Conservation (phyloP, 306 rosid genomes). For the Cicer pinnatifidum region DNA sequence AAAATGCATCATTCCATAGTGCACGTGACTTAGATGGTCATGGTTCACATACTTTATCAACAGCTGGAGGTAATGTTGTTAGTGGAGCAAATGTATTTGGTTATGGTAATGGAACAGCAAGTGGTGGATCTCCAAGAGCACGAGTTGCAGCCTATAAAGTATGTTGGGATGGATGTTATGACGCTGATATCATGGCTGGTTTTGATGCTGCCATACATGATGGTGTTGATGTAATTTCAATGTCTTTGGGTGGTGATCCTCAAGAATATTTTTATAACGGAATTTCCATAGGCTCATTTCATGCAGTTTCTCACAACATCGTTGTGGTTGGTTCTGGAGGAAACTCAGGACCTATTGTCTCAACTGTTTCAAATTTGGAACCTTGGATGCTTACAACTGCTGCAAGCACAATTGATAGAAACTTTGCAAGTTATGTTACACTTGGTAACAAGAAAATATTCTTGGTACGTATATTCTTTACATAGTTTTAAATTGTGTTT, state of each 20-base stretch:
- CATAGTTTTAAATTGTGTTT: too few species aligned
- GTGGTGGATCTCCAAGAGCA: conserved; percentile 90
- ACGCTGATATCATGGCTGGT: conserved; percentile 72
- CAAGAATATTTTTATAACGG: background rate
- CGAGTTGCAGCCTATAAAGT: conserved; percentile 80
- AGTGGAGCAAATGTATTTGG: conserved; percentile 53
- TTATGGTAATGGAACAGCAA: conserved; percentile 72
- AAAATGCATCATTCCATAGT: conserved; percentile 4
- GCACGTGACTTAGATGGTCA: conserved; percentile 72
- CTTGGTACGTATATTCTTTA: conserved; percentile 40
- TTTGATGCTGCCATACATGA: conserved; percentile 78
- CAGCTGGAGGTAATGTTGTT: conserved; percentile 77
- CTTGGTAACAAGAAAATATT: conserved; percentile 57
- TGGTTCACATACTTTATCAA: conserved; percentile 94
- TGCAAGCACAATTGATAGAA: conserved; percentile 72
- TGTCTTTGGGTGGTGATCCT: conserved; percentile 48
- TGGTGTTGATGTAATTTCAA: conserved; percentile 69
- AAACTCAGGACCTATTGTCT: conserved; percentile 51
- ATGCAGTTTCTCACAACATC: conserved; percentile 56
- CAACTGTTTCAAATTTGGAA: conserved; percentile 40
- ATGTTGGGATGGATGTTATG: conserved; percentile 68
- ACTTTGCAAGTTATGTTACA: conserved; percentile 44
- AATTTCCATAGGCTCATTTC: conserved; percentile 62
- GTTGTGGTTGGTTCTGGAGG: conserved; percentile 61
- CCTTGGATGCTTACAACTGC: conserved; percentile 76